These are phyloP conservation scores for Hibiscus syriacus DNA, from an alignment of 345 rosid species.

Conservation along the genomic window DNA sequence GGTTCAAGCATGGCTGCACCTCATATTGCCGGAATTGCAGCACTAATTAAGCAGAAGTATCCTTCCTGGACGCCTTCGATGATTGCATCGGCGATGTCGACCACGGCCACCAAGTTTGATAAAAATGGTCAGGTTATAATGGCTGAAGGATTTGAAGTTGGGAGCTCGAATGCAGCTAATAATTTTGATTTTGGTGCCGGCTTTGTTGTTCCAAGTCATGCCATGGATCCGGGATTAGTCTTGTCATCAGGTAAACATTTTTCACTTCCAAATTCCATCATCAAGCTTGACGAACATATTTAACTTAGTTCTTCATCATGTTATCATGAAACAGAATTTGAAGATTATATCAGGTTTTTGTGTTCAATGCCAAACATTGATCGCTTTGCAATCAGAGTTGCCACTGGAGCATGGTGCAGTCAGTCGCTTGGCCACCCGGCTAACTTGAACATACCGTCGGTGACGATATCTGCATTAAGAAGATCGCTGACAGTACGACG, in stretches of 20 bases:
- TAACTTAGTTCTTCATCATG: background rate
- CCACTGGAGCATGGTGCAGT: slow-evolving; percentile 52
- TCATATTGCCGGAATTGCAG: slow-evolving; percentile 65
- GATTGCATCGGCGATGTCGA: slow-evolving; percentile 76
- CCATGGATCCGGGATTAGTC: slow-evolving; percentile 78
- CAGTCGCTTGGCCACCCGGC: slow-evolving; percentile 41
- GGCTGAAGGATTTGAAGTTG: slow-evolving; percentile 35
- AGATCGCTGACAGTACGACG: slow-evolving; percentile 34
- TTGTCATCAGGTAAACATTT: slow-evolving; percentile 47
- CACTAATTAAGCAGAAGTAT: slow-evolving; percentile 59
- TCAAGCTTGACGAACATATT: background rate
- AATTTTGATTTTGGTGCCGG: slow-evolving; percentile 74
- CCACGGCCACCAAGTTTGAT: slow-evolving; percentile 52
- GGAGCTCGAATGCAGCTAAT: slow-evolving; percentile 34
- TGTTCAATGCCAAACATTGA: slow-evolving; percentile 54
- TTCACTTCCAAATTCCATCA: too few relatives aligned
- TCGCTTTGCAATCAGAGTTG: slow-evolving; percentile 25
- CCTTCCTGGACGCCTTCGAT: slow-evolving; percentile 79
- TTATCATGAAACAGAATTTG: slow-evolving; percentile 37
- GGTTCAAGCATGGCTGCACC: slow-evolving; percentile 97
- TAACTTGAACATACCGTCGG: slow-evolving; percentile 68
- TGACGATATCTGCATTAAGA: slow-evolving; percentile 49
- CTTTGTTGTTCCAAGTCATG: slow-evolving; percentile 51
- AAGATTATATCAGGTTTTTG: slow-evolving; percentile 58
- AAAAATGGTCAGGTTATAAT: slow-evolving; percentile 43